A percentile compares a stretch with the other conserved stretches of the same genome.
Evolutionary conservation across 2,329 filamentous ascomycete species (phyloP).

Genomic region (Sporothrix mexicana): DNA sequence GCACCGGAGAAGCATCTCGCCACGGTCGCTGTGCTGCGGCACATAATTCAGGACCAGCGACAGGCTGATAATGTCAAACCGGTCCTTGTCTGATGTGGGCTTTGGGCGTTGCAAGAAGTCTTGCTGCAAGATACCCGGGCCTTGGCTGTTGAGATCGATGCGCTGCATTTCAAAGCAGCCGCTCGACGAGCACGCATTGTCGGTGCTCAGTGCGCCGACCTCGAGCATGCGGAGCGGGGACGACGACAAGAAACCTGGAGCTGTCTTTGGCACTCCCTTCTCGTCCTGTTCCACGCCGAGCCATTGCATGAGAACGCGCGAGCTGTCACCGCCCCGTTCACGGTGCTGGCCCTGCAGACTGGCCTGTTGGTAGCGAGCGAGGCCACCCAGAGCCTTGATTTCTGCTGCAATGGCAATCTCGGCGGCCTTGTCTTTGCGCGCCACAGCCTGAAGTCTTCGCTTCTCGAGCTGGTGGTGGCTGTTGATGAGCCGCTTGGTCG

Average conservation of each 20-base stretch:
- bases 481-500: conserved; percentile 69
- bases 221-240: conserved; percentile 72
- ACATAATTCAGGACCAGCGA: conserved; percentile 96
- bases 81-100: conserved; percentile 64
- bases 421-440: conserved; percentile 58
- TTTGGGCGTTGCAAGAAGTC: conserved; percentile 92
- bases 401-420: conserved; percentile 56
- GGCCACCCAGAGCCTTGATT: conserved; percentile 63
- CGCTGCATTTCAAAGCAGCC: conserved; percentile 73
- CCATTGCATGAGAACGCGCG: conserved; percentile 68
- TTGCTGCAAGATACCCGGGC: conserved; percentile 79
- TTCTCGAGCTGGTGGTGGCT: conserved; percentile 70
- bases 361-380: conserved; percentile 69
- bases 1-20: conserved; percentile 83
- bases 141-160: conserved; percentile 91
- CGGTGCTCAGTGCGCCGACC: conserved; percentile 82
- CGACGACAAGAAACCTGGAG: background rate
- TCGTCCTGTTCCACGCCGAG: conserved; percentile 49
- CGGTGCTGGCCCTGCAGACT: conserved; percentile 71
- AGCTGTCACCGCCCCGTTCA: conserved; percentile 71
- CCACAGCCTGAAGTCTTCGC: conserved; percentile 60
- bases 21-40: conserved; percentile 73
- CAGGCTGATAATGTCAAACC: conserved; percentile 88
- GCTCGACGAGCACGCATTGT: conserved; percentile 81
- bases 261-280: background rate